phyloP scores from a whole-genome alignment of 2,329 filamentous ascomycete species.

The Aureobasidium sp. region DNA sequence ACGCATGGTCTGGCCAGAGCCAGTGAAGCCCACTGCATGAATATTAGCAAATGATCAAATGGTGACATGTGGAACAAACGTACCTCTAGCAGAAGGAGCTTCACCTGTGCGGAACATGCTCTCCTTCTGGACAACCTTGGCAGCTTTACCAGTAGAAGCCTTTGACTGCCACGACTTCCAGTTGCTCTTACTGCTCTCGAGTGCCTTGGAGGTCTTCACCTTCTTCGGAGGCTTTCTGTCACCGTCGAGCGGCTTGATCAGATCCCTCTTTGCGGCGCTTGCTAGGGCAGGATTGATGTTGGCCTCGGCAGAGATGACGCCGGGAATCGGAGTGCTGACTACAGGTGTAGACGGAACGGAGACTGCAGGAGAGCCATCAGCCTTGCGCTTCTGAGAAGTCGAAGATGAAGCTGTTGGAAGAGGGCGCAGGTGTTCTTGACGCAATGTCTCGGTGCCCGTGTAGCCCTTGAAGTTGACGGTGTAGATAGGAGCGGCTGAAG shows the following conservation, averaged over 20 bases:
- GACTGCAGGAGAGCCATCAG: slow-evolving; percentile 58
- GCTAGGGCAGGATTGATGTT: slow-evolving; percentile 58
- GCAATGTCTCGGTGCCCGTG: slow-evolving; percentile 67
- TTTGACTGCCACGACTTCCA: slow-evolving; percentile 92
- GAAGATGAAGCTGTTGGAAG: slow-evolving; percentile 32
- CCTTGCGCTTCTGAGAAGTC: slow-evolving; percentile 60
- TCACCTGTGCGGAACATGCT: slow-evolving; percentile 96
- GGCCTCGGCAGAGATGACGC: slow-evolving; percentile 58
- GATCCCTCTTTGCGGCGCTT: slow-evolving; percentile 51
- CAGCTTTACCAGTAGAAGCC: slow-evolving; percentile 41
- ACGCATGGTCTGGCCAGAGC: slow-evolving; percentile 90
- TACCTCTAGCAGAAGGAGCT: slow-evolving; percentile 77
- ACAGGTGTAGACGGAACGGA: slow-evolving; percentile 29
- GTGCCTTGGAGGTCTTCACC: slow-evolving; percentile 82
- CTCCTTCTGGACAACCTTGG: slow-evolving; percentile 73
- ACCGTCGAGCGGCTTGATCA: slow-evolving; percentile 54
- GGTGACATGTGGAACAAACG: slow-evolving; percentile 21
- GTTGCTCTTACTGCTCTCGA: slow-evolving; percentile 83
- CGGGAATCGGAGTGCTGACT: slow-evolving; percentile 32
- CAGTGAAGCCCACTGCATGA: slow-evolving; percentile 78
- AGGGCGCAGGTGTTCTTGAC: slow-evolving; percentile 72
- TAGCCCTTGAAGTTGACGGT: slow-evolving; percentile 94
- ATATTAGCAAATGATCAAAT: slow-evolving; percentile 21
- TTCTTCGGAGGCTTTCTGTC: slow-evolving; percentile 55
- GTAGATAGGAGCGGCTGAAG: slow-evolving; percentile 82